Evolutionary conservation across 129 eudicot species (phyloP).

Genomic region (carrot (Daucus carota)): DNA sequence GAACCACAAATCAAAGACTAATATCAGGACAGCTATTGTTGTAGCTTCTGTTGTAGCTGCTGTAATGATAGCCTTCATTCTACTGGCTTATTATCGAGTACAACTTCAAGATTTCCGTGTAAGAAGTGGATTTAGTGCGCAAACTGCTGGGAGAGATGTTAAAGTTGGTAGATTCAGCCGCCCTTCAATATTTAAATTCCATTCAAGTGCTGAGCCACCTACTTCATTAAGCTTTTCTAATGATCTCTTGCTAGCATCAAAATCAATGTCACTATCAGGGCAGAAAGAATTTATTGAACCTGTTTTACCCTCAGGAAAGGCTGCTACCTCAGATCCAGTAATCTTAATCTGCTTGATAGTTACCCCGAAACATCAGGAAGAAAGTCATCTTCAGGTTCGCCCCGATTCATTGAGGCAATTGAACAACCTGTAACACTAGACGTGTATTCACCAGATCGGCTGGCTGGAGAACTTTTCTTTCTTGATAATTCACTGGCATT

Average conservation of each 20-base stretch:
- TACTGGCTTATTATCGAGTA: slow-evolving; percentile 63
- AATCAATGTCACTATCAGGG: slow-evolving; percentile 74
- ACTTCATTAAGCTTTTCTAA: slow-evolving; percentile 73
- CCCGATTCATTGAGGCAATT: slow-evolving; percentile 57
- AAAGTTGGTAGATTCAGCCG: slow-evolving; percentile 52
- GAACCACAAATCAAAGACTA: slow-evolving; percentile 46
- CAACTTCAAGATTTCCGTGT: slow-evolving; percentile 50
- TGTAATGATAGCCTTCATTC: slow-evolving; percentile 67
- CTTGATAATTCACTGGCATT: slow-evolving; percentile 66
- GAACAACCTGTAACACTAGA: slow-evolving; percentile 73
- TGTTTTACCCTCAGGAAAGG: slow-evolving; percentile 27
- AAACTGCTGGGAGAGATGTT: slow-evolving; percentile 49
- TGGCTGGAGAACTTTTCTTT: slow-evolving; percentile 82
- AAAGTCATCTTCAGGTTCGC: slow-evolving; percentile 75
- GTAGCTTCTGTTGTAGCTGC: slow-evolving; percentile 83
- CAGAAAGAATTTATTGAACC: slow-evolving; percentile 49
- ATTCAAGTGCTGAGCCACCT: slow-evolving; percentile 28
- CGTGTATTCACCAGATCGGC: slow-evolving; percentile 89
- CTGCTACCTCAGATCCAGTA: slow-evolving; percentile 31
- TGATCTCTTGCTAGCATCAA: slow-evolving; percentile 72
- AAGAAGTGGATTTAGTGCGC: slow-evolving; percentile 44
- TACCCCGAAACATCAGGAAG: slow-evolving; percentile 64
- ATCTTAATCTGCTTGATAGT: slow-evolving; percentile 40
- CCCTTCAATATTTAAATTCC: slow-evolving; percentile 47
- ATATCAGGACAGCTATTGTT: slow-evolving; percentile 59